A percentile compares a stretch with the other conserved stretches of the same genome.
phyloP scores from a whole-genome alignment of 2,329 filamentous ascomycete genomes.

The Hypoxylon sp. region DNA sequence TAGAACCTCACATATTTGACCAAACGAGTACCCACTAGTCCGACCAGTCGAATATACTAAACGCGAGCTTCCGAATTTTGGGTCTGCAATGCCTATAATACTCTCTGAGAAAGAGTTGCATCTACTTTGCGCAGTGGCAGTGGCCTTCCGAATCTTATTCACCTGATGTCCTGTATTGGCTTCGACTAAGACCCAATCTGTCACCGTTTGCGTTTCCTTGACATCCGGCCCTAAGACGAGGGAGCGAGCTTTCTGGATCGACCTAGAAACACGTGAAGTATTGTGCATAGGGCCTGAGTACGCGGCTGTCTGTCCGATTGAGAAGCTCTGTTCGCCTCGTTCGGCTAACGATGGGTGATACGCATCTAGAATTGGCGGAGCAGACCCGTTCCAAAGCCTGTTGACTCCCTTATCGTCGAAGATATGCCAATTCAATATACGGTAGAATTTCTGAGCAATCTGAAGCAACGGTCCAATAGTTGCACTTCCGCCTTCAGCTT shows the following conservation, averaged over 20 bases:
- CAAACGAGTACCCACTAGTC: constrained; percentile 29
- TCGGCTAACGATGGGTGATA: constrained; percentile 35
- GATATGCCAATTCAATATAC: constrained; percentile 37
- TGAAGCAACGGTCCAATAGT: constrained; percentile 34
- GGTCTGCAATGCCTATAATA: constrained; percentile 24
- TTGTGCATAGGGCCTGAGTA: constrained; percentile 36
- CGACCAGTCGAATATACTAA: constrained; percentile 33
- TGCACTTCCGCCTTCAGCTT: constrained; percentile 14
- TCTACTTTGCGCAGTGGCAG: neutral
- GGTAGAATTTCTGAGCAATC: constrained; percentile 28
- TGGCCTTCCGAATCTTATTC: constrained; percentile 29
- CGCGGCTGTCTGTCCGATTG: constrained; percentile 23
- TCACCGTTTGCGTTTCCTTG: constrained; percentile 16
- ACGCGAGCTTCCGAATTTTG: neutral
- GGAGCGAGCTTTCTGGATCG: constrained; percentile 2
- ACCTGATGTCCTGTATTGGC: constrained; percentile 3
- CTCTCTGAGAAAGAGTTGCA: constrained; percentile 23
- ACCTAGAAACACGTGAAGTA: constrained; percentile 20
- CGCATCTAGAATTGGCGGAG: constrained; percentile 21
- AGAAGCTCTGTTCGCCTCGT: neutral
- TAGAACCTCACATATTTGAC: constrained; percentile 17
- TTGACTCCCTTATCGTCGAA: constrained; percentile 27
- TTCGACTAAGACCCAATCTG: constrained; percentile 39
- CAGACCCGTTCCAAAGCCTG: constrained; percentile 5
- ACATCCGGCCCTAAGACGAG: neutral